A percentile compares a stretch with the other conserved stretches of the same genome.
Evolutionary conservation across 257 asterid species (phyloP).

Genomic region (Phtheirospermum japonicum): DNA sequence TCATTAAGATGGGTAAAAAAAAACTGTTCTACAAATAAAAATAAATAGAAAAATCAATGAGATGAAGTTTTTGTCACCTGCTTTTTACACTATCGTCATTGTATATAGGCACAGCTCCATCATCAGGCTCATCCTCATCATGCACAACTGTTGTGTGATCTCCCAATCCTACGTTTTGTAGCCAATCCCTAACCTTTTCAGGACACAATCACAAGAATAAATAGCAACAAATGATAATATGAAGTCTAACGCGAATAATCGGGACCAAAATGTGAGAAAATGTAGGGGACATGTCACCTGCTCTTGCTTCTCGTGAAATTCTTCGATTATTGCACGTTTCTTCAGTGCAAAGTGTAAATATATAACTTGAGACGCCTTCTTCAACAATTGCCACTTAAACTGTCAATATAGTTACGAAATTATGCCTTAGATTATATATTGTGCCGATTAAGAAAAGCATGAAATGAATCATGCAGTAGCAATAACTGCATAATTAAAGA

Average conservation of each 20-base stretch:
- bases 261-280: constrained; percentile 7
- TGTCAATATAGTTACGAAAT: constrained; percentile 31
- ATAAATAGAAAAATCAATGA: neutral
- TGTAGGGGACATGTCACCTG: constrained; percentile 46
- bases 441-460: too few relatives aligned
- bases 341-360: constrained; percentile 82
- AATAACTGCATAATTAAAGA: too few relatives aligned
- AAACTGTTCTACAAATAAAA: constrained; percentile 11
- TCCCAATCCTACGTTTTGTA: constrained; percentile 74
- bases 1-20: constrained; percentile 5
- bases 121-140: constrained; percentile 87
- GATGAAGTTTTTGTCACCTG: constrained; percentile 45
- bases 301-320: constrained; percentile 89
- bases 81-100: constrained; percentile 54
- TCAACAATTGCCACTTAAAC: constrained; percentile 81
- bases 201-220: constrained; percentile 25
- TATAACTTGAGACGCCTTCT: constrained; percentile 90
- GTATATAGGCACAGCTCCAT: constrained; percentile 64
- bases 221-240: constrained; percentile 14
- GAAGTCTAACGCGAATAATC: neutral
- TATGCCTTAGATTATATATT: neutral
- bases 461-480: neutral
- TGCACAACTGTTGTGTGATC: constrained; percentile 71
- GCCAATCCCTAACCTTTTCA: constrained; percentile 84
- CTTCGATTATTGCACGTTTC: constrained; percentile 83